These are phyloP conservation scores for Neofusicoccum laricinum DNA, from an alignment of 2,329 filamentous ascomycete species.

Conservation along the genomic window DNA sequence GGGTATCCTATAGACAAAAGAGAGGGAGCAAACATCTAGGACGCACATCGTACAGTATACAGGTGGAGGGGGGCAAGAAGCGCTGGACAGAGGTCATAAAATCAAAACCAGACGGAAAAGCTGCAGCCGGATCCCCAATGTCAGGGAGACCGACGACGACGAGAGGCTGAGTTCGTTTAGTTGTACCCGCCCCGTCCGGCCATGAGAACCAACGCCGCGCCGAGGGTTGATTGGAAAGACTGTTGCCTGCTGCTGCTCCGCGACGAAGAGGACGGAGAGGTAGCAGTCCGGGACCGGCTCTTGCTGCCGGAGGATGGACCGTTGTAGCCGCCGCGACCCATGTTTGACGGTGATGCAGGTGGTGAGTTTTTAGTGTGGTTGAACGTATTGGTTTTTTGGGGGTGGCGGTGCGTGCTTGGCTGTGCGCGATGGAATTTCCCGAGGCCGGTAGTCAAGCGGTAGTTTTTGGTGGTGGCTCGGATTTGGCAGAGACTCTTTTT, in stretches of 20 bases:
- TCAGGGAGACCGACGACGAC: background rate
- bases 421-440: background rate
- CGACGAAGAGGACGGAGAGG: background rate
- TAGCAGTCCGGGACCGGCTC: background rate
- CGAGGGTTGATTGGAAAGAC: background rate
- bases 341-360: background rate
- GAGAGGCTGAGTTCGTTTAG: constrained; percentile 5
- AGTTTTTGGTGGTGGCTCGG: background rate
- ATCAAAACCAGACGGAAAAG: background rate
- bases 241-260: background rate
- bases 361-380: background rate
- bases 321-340: constrained; percentile 21
- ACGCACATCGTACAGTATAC: background rate
- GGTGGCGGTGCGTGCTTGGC: constrained; percentile 11
- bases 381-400: background rate
- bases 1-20: background rate
- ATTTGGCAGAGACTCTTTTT: background rate
- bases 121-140: background rate
- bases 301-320: background rate
- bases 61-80: background rate
- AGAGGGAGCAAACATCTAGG: too few species aligned
- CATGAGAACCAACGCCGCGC: background rate
- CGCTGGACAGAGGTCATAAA: background rate
- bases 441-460: too few species aligned
- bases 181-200: constrained; percentile 25